Evolutionary conservation across 208 protist species (phyloP), one percentile per base, ranked within the genome.

Genomic region (Acanthamoeba rhysodes): DNA sequence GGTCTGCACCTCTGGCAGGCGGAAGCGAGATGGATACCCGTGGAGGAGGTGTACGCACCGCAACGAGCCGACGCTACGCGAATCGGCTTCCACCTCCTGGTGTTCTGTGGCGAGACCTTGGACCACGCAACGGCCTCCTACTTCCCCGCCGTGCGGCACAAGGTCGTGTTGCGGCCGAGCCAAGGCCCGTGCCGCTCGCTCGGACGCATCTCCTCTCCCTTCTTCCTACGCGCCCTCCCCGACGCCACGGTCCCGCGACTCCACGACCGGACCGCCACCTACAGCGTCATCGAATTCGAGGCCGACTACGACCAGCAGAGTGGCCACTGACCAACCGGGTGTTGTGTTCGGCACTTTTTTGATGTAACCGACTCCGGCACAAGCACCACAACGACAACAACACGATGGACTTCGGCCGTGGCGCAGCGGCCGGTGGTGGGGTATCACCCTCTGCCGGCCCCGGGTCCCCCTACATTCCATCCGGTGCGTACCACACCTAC

Each of bases 91-190:
- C 41, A 80, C 24, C 72, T 80, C 20, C 72, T 80, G 10, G 72
- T 80, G n/a, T 80, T 80, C 41, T 37, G 37, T 48, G 72, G 72
- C 6, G 72, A 80, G 72, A 80, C 72, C 9, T 9, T 80, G 72
- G 72, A 80, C 34, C 72, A 80, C 72, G 72, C 41, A 27, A 80
- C 72, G 24, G 72, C 72, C 16, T 80, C 72, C 72, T 80, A 80
- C 34, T 80, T 50, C 29, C 72, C 72, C 27, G n/a, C 72, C 27
- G 72, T 53, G 37, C 72, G 72, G n/a, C 72, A 80, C 72, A 80
- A 45, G 34, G 72, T 80, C 72, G 22, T 27, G 72, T n/a, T 24
- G 20, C 72, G 32, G 12, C 10, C 72, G 9, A 32, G 22, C 37
- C n/a, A 24, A 48, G 18, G 72, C 27, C 16, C 7, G 34, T 12